Evolutionary conservation across 164 flowering plant species (phyloP).

Genomic region (Houttuynia cordata): DNA sequence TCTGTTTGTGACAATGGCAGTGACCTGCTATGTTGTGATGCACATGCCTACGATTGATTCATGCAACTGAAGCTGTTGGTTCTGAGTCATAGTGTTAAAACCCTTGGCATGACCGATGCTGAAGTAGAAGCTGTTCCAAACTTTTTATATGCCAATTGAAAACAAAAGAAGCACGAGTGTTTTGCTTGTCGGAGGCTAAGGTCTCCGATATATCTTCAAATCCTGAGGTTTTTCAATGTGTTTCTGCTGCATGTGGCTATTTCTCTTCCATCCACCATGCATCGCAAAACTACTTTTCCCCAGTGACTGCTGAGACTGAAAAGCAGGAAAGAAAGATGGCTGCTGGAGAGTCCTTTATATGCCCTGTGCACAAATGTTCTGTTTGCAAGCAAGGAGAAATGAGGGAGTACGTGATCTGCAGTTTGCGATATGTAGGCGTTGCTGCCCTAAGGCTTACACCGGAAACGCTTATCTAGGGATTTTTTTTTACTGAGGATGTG

Average conservation of each 20-base stretch:
- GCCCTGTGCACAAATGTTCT: slow-evolving; percentile 63
- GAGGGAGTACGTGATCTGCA: slow-evolving; percentile 33
- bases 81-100: slow-evolving; percentile 35
- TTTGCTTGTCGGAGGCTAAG: slow-evolving; percentile 73
- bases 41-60: slow-evolving; percentile 75
- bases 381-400: slow-evolving; percentile 51
- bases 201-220: slow-evolving; percentile 51
- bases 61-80: slow-evolving; percentile 51
- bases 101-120: slow-evolving; percentile 41
- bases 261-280: slow-evolving; percentile 80
- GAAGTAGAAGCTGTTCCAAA: slow-evolving; percentile 36
- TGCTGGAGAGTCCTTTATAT: slow-evolving; percentile 55
- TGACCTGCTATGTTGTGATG: slow-evolving; percentile 66
- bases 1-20: slow-evolving; percentile 96
- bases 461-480: slow-evolving; percentile 74
- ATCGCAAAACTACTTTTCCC: slow-evolving; percentile 39
- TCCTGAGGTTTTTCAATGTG: slow-evolving; percentile 76
- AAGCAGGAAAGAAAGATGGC: slow-evolving; percentile 30
- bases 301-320: slow-evolving; percentile 25
- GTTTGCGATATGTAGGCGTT: slow-evolving; percentile 86
- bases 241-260: slow-evolving; percentile 58
- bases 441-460: slow-evolving; percentile 75
- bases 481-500: slow-evolving; percentile 26
- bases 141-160: slow-evolving; percentile 61
- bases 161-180: slow-evolving; percentile 62